Evolutionary conservation across 139 green algal genomes (phyloP), one percentile per base, ranked within the genome.

Genomic region (Diplosphaera chodatii): DNA sequence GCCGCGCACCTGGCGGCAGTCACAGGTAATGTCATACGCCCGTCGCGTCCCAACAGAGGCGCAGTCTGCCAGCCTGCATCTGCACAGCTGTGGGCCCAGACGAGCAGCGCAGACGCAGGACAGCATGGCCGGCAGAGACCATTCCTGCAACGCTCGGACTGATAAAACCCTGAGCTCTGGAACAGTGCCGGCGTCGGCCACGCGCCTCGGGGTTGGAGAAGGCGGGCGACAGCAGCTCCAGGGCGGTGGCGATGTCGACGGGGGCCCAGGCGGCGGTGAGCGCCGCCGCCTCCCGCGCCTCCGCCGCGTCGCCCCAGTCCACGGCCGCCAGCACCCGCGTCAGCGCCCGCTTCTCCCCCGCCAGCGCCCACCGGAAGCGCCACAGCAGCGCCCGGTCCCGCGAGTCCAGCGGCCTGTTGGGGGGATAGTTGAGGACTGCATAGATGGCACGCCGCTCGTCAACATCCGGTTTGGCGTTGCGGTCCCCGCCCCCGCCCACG

Each of bases 191-290:
- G 10, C 8, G 13, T 13, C 8, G 13, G 13, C 8, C 37, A 8
- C 37, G 37, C 66, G 94, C 91, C 75, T 89, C 82, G 16, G 82
- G 66, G 22, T 89, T 87, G 37, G 77, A 71, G 82, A 97, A 97
- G 64, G 90, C 85, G 4, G 92, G 91, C 0, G 86, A 94, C 31
- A 99, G 92, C 63, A 99, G 86, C 80, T 97, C 91, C 40, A 99
- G 86, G 1, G 95, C 95, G 40, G 97, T 90, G 1, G 91, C 91
- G 3, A 91, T 84, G 40, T 85, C 87, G 63, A 97, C 91, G 63
- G 88, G 77, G 25, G 83, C 92, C 93, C 95, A 98, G 63, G 82
- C 55, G 6, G 76, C 31, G 88, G 97, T 93, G 65, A 99, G 85
- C 67, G 93, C 87, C 4, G 78, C 80, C 16, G 90, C 91, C 74